These are phyloP conservation scores for Thermothielavioides terrestris DNA, from an alignment of 495 filamentous ascomycete species.

Conservation along the genomic window DNA sequence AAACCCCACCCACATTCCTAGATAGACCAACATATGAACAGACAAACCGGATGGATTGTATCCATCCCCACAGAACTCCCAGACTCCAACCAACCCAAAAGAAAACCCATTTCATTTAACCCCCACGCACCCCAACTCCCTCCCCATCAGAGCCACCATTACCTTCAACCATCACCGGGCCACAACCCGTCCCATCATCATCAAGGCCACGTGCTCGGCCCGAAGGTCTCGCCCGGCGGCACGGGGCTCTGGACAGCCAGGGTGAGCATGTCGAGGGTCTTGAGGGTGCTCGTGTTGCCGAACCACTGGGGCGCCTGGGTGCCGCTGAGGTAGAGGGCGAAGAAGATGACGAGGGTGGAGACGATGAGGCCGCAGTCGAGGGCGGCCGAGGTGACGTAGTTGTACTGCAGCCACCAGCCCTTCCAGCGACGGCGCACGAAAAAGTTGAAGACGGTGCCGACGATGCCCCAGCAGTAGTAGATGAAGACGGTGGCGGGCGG, in stretches of 20 bases:
- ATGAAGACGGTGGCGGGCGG: slow-evolving; percentile 59
- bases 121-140: background rate
- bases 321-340: slow-evolving; percentile 50
- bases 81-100: background rate
- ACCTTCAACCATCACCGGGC: background rate
- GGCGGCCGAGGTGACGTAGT: slow-evolving; percentile 66
- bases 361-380: slow-evolving; percentile 61
- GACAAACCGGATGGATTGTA: no score
- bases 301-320: slow-evolving; percentile 54
- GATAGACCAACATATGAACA: no score
- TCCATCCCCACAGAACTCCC: no score
- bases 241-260: slow-evolving; percentile 29
- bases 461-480: slow-evolving; percentile 61
- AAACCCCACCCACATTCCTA: background rate
- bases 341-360: slow-evolving; percentile 62
- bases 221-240: slow-evolving; percentile 36
- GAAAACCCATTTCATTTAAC: no score
- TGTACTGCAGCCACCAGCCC: slow-evolving; percentile 73
- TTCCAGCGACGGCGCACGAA: slow-evolving; percentile 51
- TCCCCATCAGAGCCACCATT: background rate
- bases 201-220: slow-evolving; percentile 36
- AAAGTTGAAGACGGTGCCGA: slow-evolving; percentile 60
- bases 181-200: no score
- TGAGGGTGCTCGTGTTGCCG: slow-evolving; percentile 45
- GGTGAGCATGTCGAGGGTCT: slow-evolving; percentile 31